Base-by-base conservation (phyloP, 306 rosid genomes). In the Ammopiptanthus mongolicus region DNA sequence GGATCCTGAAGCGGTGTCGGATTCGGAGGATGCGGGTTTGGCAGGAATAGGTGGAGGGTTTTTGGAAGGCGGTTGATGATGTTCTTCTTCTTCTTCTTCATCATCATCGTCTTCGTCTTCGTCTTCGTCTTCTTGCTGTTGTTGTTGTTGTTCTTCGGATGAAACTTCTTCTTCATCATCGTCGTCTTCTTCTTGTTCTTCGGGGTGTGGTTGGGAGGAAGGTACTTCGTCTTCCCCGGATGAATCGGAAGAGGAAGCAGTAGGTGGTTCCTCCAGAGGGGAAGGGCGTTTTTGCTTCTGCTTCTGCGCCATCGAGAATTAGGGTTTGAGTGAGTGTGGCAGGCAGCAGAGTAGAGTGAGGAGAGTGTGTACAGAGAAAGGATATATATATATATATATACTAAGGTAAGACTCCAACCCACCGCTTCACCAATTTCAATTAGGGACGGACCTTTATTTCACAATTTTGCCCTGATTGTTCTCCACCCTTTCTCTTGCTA, bases 231-330 rank as follows among this genome's bases (percentile, higher is more conserved):
- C 84, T 56, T 83, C 90, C 14, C 69, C 93, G 1, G 6, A 78
- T 3, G 28, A 25, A 48, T 13, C 47, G 3, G 87, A 78, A 0
- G 96, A 86, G 41, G 93, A 81, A 55, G 91, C 91, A 0, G 96
- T 83, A 18, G 97, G 96, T 1, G 96, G 96, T 0, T 90, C 89
- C 6, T 92, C 91, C 5, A 89, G 76, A 12, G 86, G 90, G 17
- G 96, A 84, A 1, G 83, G 68, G 14, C 97, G 92, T 65, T 25
- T 25, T 2, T n/a, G n/a, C n/a, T 85, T 86, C 5, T 82, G 88
- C 11, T 88, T 88, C n/a, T 79, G 88, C 2, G 88, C 88, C 97
- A 92, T 92, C 0, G 22, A 9, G 5, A 25, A 58, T 61, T 71
- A 69, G 88, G 85, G 89, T 71, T 82, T 31, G 6, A 25, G 28